Percentiles rank a stretch among this genome's conserved stretches.
Evolutionary conservation across 352 stramenopile genomes (phyloP).

Genomic region (Phytophthora cryptogea): DNA sequence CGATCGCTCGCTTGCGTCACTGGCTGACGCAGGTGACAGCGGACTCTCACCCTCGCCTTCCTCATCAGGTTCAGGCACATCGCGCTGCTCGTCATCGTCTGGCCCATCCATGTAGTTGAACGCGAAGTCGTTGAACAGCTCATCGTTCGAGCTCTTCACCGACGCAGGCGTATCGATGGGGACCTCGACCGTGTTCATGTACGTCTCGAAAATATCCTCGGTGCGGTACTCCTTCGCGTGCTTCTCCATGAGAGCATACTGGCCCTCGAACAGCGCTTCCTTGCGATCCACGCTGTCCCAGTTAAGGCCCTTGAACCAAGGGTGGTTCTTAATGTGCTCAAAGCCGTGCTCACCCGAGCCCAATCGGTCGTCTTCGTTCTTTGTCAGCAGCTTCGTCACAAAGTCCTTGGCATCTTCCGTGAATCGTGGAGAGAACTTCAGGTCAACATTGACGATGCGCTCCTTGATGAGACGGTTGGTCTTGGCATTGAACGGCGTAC

Average conservation of each 20-base stretch:
- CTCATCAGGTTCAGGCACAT: constrained; percentile 42
- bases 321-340: constrained; percentile 85
- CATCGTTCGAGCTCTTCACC: constrained; percentile 68
- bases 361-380: constrained; percentile 92
- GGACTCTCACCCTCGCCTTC: constrained; percentile 34
- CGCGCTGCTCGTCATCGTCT: constrained; percentile 56
- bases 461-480: constrained; percentile 88
- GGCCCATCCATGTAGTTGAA: constrained; percentile 83
- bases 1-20: constrained; percentile 20
- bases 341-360: constrained; percentile 90
- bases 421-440: constrained; percentile 84
- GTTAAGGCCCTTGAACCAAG: constrained; percentile 88
- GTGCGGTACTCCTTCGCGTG: constrained; percentile 84
- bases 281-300: constrained; percentile 79
- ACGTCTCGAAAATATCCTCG: constrained; percentile 84
- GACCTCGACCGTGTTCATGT: constrained; percentile 88
- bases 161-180: constrained; percentile 83
- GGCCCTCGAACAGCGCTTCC: constrained; percentile 65
- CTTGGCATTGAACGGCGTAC: constrained; percentile 88
- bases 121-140: constrained; percentile 83
- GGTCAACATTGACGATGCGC: constrained; percentile 80
- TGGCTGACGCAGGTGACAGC: constrained; percentile 30
- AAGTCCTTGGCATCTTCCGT: constrained; percentile 86
- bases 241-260: constrained; percentile 78
- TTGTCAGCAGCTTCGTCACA: constrained; percentile 91